A percentile compares a stretch with the other conserved stretches of the same genome.
Conservation (phyloP, 441 rosid species). For the Rhodomyrtus psidioides region DNA sequence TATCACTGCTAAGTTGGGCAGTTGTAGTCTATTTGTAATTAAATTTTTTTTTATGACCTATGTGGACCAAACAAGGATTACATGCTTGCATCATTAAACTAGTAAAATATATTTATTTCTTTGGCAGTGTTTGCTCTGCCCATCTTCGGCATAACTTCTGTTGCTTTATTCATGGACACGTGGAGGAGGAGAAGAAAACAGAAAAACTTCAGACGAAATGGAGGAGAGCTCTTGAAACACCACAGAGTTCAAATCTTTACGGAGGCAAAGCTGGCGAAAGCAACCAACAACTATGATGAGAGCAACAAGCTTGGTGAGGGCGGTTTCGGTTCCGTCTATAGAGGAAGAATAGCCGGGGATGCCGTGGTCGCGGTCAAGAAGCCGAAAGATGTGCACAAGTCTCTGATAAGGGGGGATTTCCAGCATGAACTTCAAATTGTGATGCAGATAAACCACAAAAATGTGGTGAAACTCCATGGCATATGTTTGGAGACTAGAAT, state of each 20-base stretch:
- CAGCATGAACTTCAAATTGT: not conserved
- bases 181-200: not conserved
- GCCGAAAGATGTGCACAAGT: not conserved
- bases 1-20: not conserved
- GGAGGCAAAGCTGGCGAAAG: not conserved
- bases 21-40: not conserved
- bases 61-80: not conserved
- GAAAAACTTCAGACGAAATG: not conserved
- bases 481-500: not conserved
- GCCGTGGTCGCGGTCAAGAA: rapidly evolving
- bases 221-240: not conserved
- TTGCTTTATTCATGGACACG: not conserved
- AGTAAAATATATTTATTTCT: not conserved
- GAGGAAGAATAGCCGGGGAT: not conserved
- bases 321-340: not conserved
- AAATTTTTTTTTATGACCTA: not conserved
- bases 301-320: not conserved
- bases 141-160: not conserved
- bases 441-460: not conserved
- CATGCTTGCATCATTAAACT: not conserved
- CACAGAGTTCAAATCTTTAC: not conserved
- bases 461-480: not conserved
- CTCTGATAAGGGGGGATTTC: not conserved
- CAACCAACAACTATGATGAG: not conserved
- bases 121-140: not conserved